Evolutionary conservation across 768 basidiomycete genomes (phyloP).

Genomic region (Pulveroboletus sp.): DNA sequence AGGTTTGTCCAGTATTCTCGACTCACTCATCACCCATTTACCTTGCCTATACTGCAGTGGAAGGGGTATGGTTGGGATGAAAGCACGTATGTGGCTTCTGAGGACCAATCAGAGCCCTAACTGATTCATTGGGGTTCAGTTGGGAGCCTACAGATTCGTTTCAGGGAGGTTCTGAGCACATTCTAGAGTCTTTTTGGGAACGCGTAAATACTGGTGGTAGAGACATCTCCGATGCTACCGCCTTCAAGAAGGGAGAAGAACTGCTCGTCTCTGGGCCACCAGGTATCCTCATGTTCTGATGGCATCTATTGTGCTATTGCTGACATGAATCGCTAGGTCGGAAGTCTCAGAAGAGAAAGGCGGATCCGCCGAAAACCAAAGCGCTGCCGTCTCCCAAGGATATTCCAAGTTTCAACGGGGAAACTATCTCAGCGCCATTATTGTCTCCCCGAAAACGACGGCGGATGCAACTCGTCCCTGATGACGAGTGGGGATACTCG

Average conservation of each 20-base stretch:
- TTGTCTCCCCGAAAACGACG: constrained; percentile 25
- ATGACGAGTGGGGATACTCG: constrained; percentile 7
- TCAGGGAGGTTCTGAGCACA: constrained; percentile 49
- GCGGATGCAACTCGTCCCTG: constrained; percentile 8
- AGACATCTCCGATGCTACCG: constrained; percentile 45
- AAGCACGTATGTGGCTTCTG: constrained; percentile 49
- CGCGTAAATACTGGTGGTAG: constrained; percentile 36
- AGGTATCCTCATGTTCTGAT: constrained; percentile 34
- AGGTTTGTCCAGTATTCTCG: constrained; percentile 38
- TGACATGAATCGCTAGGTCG: constrained; percentile 15
- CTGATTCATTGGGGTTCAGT: constrained; percentile 33
- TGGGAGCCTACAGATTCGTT: constrained; percentile 72
- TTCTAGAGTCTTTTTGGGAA: constrained; percentile 40
- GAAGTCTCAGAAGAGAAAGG: constrained; percentile 18
- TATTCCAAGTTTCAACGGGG: constrained; percentile 7
- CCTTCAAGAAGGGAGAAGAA: constrained; percentile 54
- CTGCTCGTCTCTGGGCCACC: constrained; percentile 59
- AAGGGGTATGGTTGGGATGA: constrained; percentile 54
- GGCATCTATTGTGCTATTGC: not conserved
- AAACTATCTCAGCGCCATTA: constrained; percentile 19
- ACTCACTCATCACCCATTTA: constrained; percentile 1
- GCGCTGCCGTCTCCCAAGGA: constrained; percentile 6
- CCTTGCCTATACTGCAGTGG: constrained; percentile 42
- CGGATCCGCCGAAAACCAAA: constrained; percentile 9
- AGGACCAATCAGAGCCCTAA: not conserved